Evolutionary conservation across 1,139 yeast genomes (phyloP), one percentile per base, ranked within the genome.

Genomic region (Yarrowia galli): DNA sequence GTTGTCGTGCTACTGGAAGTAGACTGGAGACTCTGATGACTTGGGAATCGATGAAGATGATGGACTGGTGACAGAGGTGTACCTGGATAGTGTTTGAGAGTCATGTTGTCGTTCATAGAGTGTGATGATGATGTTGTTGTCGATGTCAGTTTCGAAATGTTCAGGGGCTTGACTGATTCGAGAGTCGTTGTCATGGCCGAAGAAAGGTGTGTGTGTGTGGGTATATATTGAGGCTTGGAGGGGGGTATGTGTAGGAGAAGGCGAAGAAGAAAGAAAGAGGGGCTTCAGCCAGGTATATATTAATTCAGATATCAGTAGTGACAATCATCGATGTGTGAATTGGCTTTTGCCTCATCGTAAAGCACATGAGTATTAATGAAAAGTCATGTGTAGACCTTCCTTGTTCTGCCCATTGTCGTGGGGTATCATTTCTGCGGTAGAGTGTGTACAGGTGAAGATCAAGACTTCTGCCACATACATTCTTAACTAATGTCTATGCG

Each of bases 301-400:
- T 49, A 25, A 8, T 12, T 28, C 38, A 7, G 18, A 9, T 6
- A 18, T 13, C 16, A 15, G 53, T 2, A 28, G n/a, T 3, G 53
- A n/a, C 18, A 13, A 4, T 16, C 28, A n/a, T 25, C 8, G 35
- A 16, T 9, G 3, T 3, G 20, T 16, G 20, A 32, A 15, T 51
- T 53, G 60, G 40, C 32, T 36, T 53, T 53, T 53, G 60, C 60
- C 60, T 53, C 60, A 53, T 22, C 58, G 38, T 9, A 12, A 18
- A 48, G 51, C 53, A 48, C 53, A 28, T n/a, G 38, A n/a, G 53
- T 15, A 10, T 23, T 25, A 25, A 20, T 10, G 35, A 28, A 28
- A 48, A 25, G 20, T 28, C 16, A 28, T 3, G 10, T 6, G 8
- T 2, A 28, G 32, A 28, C 4, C n/a, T 7, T 32, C 40, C 43